Percentiles rank a stretch among this genome's conserved stretches.
These are phyloP conservation scores for Dovyalis caffra DNA, from an alignment of 345 rosid species.

Conservation along the genomic window DNA sequence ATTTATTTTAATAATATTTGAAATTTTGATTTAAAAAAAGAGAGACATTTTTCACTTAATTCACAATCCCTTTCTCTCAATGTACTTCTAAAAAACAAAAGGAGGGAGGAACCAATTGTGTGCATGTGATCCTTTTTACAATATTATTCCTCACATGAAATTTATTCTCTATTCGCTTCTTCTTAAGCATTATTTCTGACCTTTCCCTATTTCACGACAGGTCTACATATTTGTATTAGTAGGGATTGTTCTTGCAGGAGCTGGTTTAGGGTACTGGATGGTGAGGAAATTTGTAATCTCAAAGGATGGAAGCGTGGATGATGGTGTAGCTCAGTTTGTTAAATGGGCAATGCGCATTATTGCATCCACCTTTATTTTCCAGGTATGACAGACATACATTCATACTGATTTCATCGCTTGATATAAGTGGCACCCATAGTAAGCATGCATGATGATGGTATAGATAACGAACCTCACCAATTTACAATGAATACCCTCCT, in stretches of 20 bases:
- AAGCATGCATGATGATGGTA: neutral
- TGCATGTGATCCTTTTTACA: neutral
- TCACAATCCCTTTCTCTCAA: neutral
- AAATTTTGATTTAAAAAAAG: neutral
- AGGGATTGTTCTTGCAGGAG: constrained; percentile 76
- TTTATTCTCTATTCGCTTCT: neutral
- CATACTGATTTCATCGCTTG: neutral
- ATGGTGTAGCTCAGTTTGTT: constrained; percentile 76
- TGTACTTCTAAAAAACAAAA: neutral
- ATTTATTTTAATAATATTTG: neutral
- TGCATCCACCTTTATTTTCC: constrained; percentile 69
- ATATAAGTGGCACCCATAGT: neutral
- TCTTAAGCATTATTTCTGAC: neutral
- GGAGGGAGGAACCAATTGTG: neutral
- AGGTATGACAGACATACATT: constrained; percentile 42
- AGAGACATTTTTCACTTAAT: neutral
- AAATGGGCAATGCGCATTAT: constrained; percentile 87
- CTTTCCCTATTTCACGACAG: constrained; percentile 38
- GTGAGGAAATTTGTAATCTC: constrained; percentile 80
- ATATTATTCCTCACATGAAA: neutral
- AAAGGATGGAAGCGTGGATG: constrained; percentile 79
- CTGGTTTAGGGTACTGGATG: constrained; percentile 92
- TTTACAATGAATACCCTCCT: neutral
- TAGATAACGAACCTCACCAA: neutral
- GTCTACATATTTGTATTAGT: constrained; percentile 61